These are phyloP conservation scores for Lentinula guzmanii DNA, from an alignment of 768 basidiomycete species.

Conservation along the genomic window DNA sequence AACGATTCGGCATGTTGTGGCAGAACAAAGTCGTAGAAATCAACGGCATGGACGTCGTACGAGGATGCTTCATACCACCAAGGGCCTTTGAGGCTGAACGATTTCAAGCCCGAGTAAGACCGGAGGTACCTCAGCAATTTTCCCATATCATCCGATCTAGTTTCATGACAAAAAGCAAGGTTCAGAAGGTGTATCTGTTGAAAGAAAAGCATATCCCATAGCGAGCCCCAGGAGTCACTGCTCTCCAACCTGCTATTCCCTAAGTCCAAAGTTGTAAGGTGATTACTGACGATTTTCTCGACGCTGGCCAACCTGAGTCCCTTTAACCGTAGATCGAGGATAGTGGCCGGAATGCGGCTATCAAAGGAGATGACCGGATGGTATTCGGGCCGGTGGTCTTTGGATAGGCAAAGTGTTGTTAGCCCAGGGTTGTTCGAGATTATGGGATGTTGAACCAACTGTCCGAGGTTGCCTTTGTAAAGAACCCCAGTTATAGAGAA, in stretches of 20 bases:
- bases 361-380: neutral
- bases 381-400: neutral
- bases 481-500: neutral
- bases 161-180: neutral
- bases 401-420: neutral
- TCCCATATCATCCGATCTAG: neutral
- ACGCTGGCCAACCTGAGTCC: neutral
- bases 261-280: neutral
- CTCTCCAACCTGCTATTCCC: neutral
- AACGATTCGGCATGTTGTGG: neutral
- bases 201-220: neutral
- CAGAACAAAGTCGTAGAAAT: neutral
- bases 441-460: neutral
- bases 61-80: neutral
- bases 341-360: neutral
- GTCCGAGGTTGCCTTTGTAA: neutral
- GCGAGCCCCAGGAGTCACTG: neutral
- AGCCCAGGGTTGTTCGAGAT: neutral
- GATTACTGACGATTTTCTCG: neutral
- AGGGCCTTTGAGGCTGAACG: neutral
- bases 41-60: neutral
- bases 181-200: neutral
- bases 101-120: slow-evolving; percentile 3
- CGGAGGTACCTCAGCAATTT: neutral
- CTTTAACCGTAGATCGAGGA: neutral